Evolutionary conservation across 306 rosid species (phyloP), one percentile per base, ranked within the genome.

Genomic region (Inga laurina): DNA sequence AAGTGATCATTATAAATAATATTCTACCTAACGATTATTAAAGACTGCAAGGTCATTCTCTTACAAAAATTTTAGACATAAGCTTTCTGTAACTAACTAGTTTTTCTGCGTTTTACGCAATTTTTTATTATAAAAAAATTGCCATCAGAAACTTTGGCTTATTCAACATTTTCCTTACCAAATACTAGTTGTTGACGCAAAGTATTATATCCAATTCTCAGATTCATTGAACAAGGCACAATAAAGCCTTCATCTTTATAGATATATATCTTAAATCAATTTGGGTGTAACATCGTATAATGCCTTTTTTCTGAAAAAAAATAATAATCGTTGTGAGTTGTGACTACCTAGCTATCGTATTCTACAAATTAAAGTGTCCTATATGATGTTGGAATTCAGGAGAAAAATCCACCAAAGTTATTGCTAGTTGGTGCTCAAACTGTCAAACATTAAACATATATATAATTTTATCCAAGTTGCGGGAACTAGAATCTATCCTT

Each of bases 211-310:
- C 76, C 74, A 74, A 48, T 66, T 77, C 73, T 34, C 15, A 41
- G 80, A 35, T 87, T 68, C 90, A 87, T 82, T 81, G 90, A 87
- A 87, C 90, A 51, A 39, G 74, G 74, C 78, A 43, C 78, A 43
- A 39, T 44, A 48, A 81, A 77, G 30, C 46, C 30, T 74, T 74
- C 68, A 46, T 78, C 61, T 24, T 45, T 59, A 59, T 59, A 59
- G 0, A n/a, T n/a, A 59, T 59, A n/a, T n/a, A 59, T 59, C 34
- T 39, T 71, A 9, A 41, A 67, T 67, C 24, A 65, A 70, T 71
- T 52, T 77, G 43, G 66, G 30, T 41, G 77, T 74, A 81, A 78
- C 69, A 78, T 81, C 77, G 69, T 44, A 13, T 41, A 9, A 64
- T 59, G 70, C 11, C 34, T 66, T 83, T 81, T 73, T 66, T 78